Base-by-base conservation (phyloP, 2,329 filamentous ascomycete species). In the Zopfia rhizophila region DNA sequence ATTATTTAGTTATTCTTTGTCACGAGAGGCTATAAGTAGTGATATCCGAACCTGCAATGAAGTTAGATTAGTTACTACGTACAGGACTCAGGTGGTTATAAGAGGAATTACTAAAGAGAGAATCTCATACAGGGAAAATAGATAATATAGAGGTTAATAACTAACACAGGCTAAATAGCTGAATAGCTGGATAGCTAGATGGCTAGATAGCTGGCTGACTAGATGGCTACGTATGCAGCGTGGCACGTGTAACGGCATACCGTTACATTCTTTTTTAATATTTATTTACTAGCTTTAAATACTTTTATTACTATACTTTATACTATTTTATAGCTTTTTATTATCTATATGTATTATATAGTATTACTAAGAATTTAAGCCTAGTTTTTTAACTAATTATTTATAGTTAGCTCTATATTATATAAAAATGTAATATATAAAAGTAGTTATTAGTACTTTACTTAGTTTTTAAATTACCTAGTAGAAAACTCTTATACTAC, bases 381-480 rank as follows among this genome's bases (percentile, higher is more conserved):
- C 50, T 50, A 60, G 43, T 36, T 25, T 25, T 38, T 41, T 21
- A 37, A 21, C 13, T 28, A 12, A 22, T 40, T 32, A n/a, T 48
- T 25, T 33, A 33, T 12, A 42, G 8, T 21, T 23, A 46, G 48
- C 24, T 51, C 19, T 10, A 3, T 45, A 13, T 51, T 12, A 19
- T 25, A 52, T 4, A 56, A 37, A 16, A 21, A 16, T 31, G 57
- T 46, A 13, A 44, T 38, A 28, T 58, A 54, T 17, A 48, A 48
- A 41, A 55, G 33, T n/a, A 60, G 51, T 39, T 45, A 24, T 23
- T 48, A 29, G 30, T 45, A 60, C 35, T 51, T 42, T 29, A 14
- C 28, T 51, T 47, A 55, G 19, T 57, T 53, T 31, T 49, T 44
- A 30, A 25, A 53, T 4, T 43, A 16, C 5, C 36, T 40, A 18